Evolutionary conservation across 192 early-diverging fungal genomes (phyloP).

Genomic region (Coemansia sp.): DNA sequence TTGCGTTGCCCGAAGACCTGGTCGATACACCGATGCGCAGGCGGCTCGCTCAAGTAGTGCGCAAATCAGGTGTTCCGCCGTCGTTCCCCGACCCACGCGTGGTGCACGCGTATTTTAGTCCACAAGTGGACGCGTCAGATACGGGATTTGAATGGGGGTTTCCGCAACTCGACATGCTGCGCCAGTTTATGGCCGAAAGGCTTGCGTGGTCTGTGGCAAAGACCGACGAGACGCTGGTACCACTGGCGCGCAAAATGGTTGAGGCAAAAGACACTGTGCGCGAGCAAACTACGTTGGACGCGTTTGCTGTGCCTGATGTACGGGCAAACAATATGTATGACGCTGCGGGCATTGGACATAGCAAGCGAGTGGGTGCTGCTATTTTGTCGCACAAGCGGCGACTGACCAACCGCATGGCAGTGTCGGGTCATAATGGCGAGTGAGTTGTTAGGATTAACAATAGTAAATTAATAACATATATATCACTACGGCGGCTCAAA

Average conservation of each 20-base stretch:
- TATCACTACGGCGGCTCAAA: background rate
- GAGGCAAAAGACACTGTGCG: slow-evolving; percentile 5
- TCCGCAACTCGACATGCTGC: slow-evolving; percentile 53
- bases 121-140: slow-evolving; percentile 58
- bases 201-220: slow-evolving; percentile 47
- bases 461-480: background rate
- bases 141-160: slow-evolving; percentile 42
- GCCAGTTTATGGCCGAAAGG: slow-evolving; percentile 48
- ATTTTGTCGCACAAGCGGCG: slow-evolving; percentile 33
- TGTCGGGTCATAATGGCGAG: background rate
- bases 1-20: slow-evolving; percentile 36
- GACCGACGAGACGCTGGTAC: slow-evolving; percentile 49
- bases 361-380: slow-evolving; percentile 44
- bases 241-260: slow-evolving; percentile 46
- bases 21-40: slow-evolving; percentile 23
- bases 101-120: slow-evolving; percentile 74
- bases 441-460: background rate
- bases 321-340: slow-evolving; percentile 2
- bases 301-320: slow-evolving; percentile 9
- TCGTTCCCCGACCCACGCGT: slow-evolving; percentile 81
- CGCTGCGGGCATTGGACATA: slow-evolving; percentile 17
- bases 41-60: slow-evolving; percentile 61
- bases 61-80: slow-evolving; percentile 65
- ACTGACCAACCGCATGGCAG: background rate
- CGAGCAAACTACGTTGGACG: slow-evolving; percentile 34